These are phyloP conservation scores for Capsicum baccatum DNA, from an alignment of 257 asterid genomes.

Conservation along the genomic window DNA sequence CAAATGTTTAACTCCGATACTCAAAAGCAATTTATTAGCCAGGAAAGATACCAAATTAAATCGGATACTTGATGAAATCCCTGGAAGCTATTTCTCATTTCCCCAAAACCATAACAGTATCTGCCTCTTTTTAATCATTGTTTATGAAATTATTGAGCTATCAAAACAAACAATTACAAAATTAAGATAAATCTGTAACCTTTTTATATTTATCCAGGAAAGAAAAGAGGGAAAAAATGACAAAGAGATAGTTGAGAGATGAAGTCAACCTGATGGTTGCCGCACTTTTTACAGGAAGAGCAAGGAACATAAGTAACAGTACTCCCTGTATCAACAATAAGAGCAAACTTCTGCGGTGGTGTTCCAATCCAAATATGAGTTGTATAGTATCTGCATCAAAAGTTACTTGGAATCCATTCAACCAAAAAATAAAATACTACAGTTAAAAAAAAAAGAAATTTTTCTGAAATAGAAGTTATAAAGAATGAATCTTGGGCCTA, in stretches of 20 bases:
- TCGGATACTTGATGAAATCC: not conserved
- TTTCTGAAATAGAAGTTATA: not conserved
- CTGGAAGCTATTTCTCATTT: not conserved
- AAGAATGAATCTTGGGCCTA: too few species aligned
- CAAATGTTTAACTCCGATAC: not conserved
- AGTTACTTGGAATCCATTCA: not conserved
- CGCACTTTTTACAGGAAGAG: conserved; percentile 76
- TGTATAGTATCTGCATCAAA: conserved; percentile 68
- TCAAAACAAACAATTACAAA: not conserved
- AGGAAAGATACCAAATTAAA: too few species aligned
- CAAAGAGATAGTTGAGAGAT: not conserved
- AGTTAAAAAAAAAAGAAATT: not conserved
- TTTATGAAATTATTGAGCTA: conserved; percentile 6
- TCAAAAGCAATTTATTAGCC: not conserved
- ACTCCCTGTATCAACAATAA: conserved; percentile 85
- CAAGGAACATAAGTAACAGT: conserved; percentile 88
- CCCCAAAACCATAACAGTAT: not conserved
- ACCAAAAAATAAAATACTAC: not conserved
- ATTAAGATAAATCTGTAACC: conserved; percentile 3
- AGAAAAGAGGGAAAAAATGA: not conserved
- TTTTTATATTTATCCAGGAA: not conserved
- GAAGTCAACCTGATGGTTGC: conserved; percentile 73
- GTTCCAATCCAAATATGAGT: conserved; percentile 85
- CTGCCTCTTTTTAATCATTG: not conserved
- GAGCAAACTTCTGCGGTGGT: conserved; percentile 84